Base-by-base conservation (phyloP, 2,329 filamentous ascomycete genomes). In the Alternaria conjuncta region DNA sequence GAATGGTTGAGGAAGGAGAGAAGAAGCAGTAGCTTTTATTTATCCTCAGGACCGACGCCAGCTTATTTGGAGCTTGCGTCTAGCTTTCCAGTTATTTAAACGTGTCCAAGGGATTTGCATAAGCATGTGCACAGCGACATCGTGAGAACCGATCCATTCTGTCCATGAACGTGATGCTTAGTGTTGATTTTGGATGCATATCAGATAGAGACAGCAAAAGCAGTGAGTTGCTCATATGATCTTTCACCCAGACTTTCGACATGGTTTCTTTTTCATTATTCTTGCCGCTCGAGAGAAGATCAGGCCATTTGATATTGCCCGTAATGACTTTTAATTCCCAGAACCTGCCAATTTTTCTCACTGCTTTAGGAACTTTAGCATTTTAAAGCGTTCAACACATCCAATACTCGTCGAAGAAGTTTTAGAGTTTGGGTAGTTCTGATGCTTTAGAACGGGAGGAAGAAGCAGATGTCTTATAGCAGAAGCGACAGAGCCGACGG, bases 61-160 rank as follows among this genome's bases (percentile, higher is more conserved):
- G 11, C n/a, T 41, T n/a, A 5, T 41, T 10, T 0, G 0, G 15
- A 0, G 36, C 15, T 41, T 0, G 1, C 6, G 0, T 10, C 4
- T 41, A n/a, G 13, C 13, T 36, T 36, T n/a, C 15, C 0, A n/a
- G 7, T n/a, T 10, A 4, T 41, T n/a, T 4, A 10, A 41, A 41
- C 15, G 8, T n/a, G 15, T 41, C 32, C 15, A 10, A 41, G 32
- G 15, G 36, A 0, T 2, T 41, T 18, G 3, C 36, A 41, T 0
- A 2, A 18, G 8, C 36, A 41, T 41, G 36, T 18, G 3, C n/a
- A 41, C 36, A 1, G 36, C 36, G 15, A 41, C 36, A 1, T 18
- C 36, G 36, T 2, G 36, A 18, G 2, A 18, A 3, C 5, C 1
- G 0, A 41, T 18, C n/a, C 36, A 41, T 18, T 0, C 3, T 5